Base-by-base conservation (phyloP, 176 grass and related monocot species). In the Puya raimondii region DNA sequence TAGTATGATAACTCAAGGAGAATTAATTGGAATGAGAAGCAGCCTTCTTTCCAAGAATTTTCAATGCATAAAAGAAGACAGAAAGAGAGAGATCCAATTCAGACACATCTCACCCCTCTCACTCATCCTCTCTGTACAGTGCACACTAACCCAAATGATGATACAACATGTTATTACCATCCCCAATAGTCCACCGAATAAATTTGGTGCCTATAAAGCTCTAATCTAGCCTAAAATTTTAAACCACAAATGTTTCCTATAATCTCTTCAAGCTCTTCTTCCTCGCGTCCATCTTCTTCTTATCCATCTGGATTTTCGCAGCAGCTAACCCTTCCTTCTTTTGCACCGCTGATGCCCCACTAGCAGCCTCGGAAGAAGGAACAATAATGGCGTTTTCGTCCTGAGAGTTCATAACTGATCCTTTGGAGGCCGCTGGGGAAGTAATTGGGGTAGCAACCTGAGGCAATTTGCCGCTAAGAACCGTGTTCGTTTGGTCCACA, bases 251-350 rank as follows among this genome's bases (percentile, higher is more conserved):
- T 47, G 16, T 48, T 61, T 12, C 27, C 74, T 78, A 90, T 23
- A 99, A 65, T 85, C 89, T 90, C 82, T 99, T 99, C 82, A 91
- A 72, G 79, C 89, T 88, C 69, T 88, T 99, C 87, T 99, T 99
- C 76, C 89, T 86, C 3, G 89, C 89, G 73, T 99, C 94, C 22
- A 78, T 81, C 77, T 81, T 97, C 86, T 85, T 97, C 84, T 92
- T 99, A 74, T 99, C 94, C 0, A 74, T 64, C 17, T 81, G 63
- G 52, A 64, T 25, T 78, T 88, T 93, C 10, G 21, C 51, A 15
- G 72, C 63, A 11, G 48, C 64, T 22, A 53, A 15, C n/a, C 63
- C 78, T 23, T 80, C 81, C 80, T 96, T 96, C 72, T 64, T 85
- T 27, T 64, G 77, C 18, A 25, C 53, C 12, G 50, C 47, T 0